A percentile compares a stretch with the other conserved stretches of the same genome.
Conservation (phyloP, 1,139 yeast genomes). For the Sugiyamaella novakii region DNA sequence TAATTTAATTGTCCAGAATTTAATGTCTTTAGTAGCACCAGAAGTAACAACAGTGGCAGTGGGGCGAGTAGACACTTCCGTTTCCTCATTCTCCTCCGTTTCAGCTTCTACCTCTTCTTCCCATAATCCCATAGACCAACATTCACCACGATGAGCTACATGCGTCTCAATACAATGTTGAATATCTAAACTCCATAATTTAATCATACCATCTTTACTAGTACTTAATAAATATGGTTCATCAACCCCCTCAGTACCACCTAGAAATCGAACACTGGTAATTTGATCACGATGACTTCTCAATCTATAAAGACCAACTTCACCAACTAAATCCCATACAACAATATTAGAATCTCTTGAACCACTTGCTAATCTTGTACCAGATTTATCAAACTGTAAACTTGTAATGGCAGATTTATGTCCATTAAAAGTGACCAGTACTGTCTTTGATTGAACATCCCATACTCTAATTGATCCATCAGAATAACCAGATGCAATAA, state of each 20-base stretch:
- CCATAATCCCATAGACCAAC: slow-evolving; percentile 73
- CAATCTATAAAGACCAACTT: slow-evolving; percentile 81
- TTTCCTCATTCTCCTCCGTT: slow-evolving; percentile 20
- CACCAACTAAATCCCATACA: slow-evolving; percentile 94
- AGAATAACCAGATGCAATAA: slow-evolving; percentile 84
- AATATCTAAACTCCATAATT: slow-evolving; percentile 87
- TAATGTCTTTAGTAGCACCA: slow-evolving; percentile 79
- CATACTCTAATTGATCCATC: slow-evolving; percentile 92
- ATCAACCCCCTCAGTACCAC: slow-evolving; percentile 24
- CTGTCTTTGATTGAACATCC: slow-evolving; percentile 81
- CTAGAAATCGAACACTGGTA: slow-evolving; percentile 63
- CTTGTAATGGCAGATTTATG: slow-evolving; percentile 76
- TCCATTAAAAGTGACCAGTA: slow-evolving; percentile 79
- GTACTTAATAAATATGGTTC: slow-evolving; percentile 69
- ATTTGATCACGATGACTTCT: slow-evolving; percentile 90
- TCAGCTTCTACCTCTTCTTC: slow-evolving; percentile 33
- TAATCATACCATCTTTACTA: slow-evolving; percentile 87
- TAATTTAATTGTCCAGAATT: slow-evolving; percentile 75
- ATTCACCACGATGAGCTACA: slow-evolving; percentile 89
- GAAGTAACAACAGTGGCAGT: slow-evolving; percentile 53
- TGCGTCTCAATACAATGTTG: slow-evolving; percentile 95
- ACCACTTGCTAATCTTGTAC: slow-evolving; percentile 85
- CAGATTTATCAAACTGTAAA: slow-evolving; percentile 71
- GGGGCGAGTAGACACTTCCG: neutral
- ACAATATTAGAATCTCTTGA: slow-evolving; percentile 81